Evolutionary conservation across 768 basidiomycete genomes (phyloP).

Genomic region (Macrolepiota albuminosa): DNA sequence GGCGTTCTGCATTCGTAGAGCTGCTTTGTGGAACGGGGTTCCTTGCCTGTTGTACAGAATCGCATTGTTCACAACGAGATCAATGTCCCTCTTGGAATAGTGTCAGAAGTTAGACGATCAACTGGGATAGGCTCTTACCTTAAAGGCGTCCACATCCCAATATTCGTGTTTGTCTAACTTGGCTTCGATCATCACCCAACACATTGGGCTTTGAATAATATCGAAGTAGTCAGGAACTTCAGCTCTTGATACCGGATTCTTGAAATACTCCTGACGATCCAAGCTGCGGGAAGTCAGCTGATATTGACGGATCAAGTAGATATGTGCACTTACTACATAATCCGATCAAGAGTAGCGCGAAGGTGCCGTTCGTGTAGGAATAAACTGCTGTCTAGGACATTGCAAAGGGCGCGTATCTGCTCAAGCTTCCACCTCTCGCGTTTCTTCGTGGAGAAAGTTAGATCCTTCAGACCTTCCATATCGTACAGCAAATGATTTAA

Average conservation of each 20-base stretch:
- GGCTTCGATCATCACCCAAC: slow-evolving; percentile 74
- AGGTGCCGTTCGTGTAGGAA: slow-evolving; percentile 64
- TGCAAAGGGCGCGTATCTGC: slow-evolving; percentile 62
- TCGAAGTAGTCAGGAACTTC: slow-evolving; percentile 92
- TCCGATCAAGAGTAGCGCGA: slow-evolving; percentile 61
- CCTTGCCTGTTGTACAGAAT: slow-evolving; percentile 78
- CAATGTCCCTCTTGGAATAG: slow-evolving; percentile 61
- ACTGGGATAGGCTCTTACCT: slow-evolving; percentile 35
- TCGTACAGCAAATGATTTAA: slow-evolving; percentile 69
- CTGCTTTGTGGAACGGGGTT: slow-evolving; percentile 66
- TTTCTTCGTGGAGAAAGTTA: slow-evolving; percentile 65
- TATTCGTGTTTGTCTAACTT: slow-evolving; percentile 85
- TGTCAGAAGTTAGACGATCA: background rate
- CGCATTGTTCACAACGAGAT: slow-evolving; percentile 83
- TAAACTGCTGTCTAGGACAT: slow-evolving; percentile 56
- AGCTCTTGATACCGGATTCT: slow-evolving; percentile 70
- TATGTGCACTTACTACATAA: slow-evolving; percentile 52
- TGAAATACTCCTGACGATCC: slow-evolving; percentile 74
- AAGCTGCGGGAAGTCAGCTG: slow-evolving; percentile 36
- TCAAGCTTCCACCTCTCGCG: slow-evolving; percentile 79
- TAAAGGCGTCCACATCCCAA: slow-evolving; percentile 70
- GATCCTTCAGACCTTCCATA: slow-evolving; percentile 62
- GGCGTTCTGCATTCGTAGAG: slow-evolving; percentile 51
- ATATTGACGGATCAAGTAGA: background rate
- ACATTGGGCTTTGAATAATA: slow-evolving; percentile 83